Conservation (phyloP, 495 filamentous ascomycete genomes). For the Aspergillus olivimuriae region DNA sequence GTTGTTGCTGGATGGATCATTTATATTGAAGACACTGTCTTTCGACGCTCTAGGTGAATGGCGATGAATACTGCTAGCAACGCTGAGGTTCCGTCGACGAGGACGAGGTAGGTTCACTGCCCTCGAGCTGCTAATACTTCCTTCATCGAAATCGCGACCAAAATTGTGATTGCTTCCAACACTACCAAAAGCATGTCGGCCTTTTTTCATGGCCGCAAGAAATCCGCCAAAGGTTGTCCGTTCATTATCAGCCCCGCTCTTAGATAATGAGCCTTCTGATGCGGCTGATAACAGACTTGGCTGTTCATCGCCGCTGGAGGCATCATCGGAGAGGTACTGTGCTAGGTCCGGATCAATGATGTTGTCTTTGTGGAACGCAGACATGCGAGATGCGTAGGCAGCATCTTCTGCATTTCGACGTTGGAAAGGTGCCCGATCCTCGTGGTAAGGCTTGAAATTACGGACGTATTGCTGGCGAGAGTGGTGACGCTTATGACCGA, state of each 20-base stretch:
- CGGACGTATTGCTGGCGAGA: conserved; percentile 75
- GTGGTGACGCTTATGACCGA: conserved; percentile 75
- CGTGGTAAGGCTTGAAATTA: conserved; percentile 53
- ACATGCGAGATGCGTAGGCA: conserved; percentile 57
- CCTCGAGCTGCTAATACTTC: conserved; percentile 52
- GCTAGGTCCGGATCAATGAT: conserved; percentile 97
- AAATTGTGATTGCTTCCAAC: conserved; percentile 50
- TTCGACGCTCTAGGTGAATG: conserved; percentile 57
- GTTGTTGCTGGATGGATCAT: conserved; percentile 20
- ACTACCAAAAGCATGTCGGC: conserved; percentile 60
- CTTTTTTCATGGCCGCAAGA: conserved; percentile 62
- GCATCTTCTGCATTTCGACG: conserved; percentile 60
- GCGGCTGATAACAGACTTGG: conserved; percentile 78
- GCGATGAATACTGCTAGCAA: conserved; percentile 63
- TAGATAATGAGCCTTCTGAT: conserved; percentile 41
- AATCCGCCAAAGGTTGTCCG: conserved; percentile 46
- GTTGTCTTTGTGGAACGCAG: conserved; percentile 93
- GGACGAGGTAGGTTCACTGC: conserved; percentile 45
- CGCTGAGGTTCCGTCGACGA: conserved; percentile 70
- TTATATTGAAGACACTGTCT: conserved; percentile 29
- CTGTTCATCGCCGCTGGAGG: conserved; percentile 86
- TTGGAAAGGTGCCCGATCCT: conserved; percentile 86
- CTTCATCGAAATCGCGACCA: conserved; percentile 55
- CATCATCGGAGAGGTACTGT: conserved; percentile 91
- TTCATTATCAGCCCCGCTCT: conserved; percentile 48